Percentiles rank a stretch among this genome's conserved stretches.
Evolutionary conservation across 2,329 filamentous ascomycete genomes (phyloP).

Genomic region (Hypomyces rosellus): DNA sequence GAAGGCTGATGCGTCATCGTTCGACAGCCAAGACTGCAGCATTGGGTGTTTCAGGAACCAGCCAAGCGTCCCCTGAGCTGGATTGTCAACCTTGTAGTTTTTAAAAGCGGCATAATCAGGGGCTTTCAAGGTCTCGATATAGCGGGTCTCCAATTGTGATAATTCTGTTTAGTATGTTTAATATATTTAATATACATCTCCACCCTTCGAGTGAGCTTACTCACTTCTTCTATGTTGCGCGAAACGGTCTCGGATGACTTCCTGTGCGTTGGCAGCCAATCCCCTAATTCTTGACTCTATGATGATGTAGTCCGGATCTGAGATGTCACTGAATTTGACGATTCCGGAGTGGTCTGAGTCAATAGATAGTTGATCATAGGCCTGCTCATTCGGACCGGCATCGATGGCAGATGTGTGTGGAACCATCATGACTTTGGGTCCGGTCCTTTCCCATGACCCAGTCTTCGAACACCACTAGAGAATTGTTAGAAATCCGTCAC

Average conservation of each 20-base stretch:
- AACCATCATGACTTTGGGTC: conserved; percentile 16
- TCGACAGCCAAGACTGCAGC: not conserved
- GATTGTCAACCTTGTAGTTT: not conserved
- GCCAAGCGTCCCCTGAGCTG: not conserved
- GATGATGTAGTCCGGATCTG: not conserved
- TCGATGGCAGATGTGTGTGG: conserved; percentile 20
- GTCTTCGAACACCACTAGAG: conserved; percentile 1
- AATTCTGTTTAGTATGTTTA: not conserved
- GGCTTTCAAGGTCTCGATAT: not conserved
- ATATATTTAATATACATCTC: too few species aligned
- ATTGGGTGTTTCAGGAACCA: not conserved
- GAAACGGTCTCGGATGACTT: not conserved
- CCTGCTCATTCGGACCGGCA: conserved; percentile 13
- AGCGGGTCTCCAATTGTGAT: not conserved
- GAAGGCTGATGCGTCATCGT: not conserved
- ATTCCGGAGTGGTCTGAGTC: conserved; percentile 19
- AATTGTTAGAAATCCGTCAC: not conserved
- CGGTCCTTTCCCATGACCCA: conserved; percentile 11
- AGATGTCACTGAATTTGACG: conserved; percentile 15
- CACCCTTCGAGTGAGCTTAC: too few species aligned
- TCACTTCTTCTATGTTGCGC: not conserved
- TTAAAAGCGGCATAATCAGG: not conserved
- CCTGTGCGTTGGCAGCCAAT: not conserved
- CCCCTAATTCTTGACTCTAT: not conserved
- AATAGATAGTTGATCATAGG: conserved; percentile 17